Percentiles rank a stretch among this genome's conserved stretches.
Evolutionary conservation across 176 grass and related monocot genomes (phyloP).

Genomic region (Ampelocalamus luodianensis): DNA sequence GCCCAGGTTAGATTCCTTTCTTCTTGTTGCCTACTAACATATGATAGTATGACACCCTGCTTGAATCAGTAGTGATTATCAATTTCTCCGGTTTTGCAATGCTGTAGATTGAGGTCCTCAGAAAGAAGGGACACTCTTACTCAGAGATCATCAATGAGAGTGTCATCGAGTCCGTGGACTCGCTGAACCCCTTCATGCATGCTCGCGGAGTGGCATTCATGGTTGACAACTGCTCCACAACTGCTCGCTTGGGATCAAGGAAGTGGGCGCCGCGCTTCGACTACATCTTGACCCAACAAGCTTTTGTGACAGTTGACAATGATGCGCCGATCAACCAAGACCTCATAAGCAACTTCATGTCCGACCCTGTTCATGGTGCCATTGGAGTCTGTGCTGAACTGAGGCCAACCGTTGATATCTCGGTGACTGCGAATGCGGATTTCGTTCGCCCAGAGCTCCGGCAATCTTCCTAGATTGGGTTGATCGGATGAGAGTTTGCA

Average conservation of each 20-base stretch:
- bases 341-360: conserved; percentile 87
- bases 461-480: conserved; percentile 25
- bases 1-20: conserved; percentile 52
- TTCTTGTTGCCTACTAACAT: neutral
- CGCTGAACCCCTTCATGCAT: conserved; percentile 85
- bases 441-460: conserved; percentile 75
- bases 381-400: conserved; percentile 66
- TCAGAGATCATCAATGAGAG: conserved; percentile 87
- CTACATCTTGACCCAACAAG: conserved; percentile 85
- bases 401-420: conserved; percentile 80
- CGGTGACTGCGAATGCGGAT: conserved; percentile 67
- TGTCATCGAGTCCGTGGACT: conserved; percentile 83
- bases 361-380: conserved; percentile 65
- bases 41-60: neutral
- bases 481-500: neutral
- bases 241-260: conserved; percentile 67
- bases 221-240: conserved; percentile 83
- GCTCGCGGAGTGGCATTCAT: conserved; percentile 80
- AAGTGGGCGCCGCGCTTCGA: conserved; percentile 80
- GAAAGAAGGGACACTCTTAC: conserved; percentile 77
- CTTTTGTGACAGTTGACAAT: conserved; percentile 64
- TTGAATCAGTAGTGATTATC: neutral
- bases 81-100: neutral
- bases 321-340: conserved; percentile 71
- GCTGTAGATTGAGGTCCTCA: conserved; percentile 66